phyloP scores from a whole-genome alignment of 2,329 filamentous ascomycete genomes.

The Neobulgaria alba region DNA sequence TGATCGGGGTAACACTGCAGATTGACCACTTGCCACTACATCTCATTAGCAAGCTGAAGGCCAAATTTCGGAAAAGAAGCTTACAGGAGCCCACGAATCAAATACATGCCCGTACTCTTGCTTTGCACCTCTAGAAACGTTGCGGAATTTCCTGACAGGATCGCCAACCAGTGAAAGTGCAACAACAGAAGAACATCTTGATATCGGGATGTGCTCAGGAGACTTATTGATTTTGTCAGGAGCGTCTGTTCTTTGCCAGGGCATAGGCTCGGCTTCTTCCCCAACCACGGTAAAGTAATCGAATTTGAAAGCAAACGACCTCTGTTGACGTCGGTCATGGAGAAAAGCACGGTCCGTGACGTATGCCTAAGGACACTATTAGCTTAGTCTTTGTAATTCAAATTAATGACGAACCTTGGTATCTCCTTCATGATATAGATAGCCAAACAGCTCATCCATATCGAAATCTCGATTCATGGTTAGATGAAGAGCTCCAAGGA shows the following conservation, averaged over 20 bases:
- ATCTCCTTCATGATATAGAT: conserved; percentile 42
- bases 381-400: conserved; percentile 23
- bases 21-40: conserved; percentile 46
- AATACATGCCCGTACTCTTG: conserved; percentile 44
- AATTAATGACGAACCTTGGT: conserved; percentile 30
- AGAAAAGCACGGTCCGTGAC: conserved; percentile 15
- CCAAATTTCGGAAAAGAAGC: neutral
- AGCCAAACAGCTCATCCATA: conserved; percentile 50
- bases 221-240: conserved; percentile 29
- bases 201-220: conserved; percentile 47
- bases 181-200: conserved; percentile 50
- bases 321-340: conserved; percentile 38
- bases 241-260: conserved; percentile 50
- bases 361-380: conserved; percentile 9
- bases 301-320: conserved; percentile 54
- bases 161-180: conserved; percentile 47
- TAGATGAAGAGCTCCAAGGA: conserved; percentile 50
- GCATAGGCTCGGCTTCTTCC: conserved; percentile 44
- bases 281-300: conserved; percentile 57
- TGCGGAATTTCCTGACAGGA: conserved; percentile 40
- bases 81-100: conserved; percentile 44
- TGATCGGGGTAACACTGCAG: conserved; percentile 53
- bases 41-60: no score
- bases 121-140: conserved; percentile 39
- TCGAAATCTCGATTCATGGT: conserved; percentile 50